These are phyloP conservation scores for Cladosporium sp. DNA, from an alignment of 2,329 filamentous ascomycete species.

Conservation along the genomic window DNA sequence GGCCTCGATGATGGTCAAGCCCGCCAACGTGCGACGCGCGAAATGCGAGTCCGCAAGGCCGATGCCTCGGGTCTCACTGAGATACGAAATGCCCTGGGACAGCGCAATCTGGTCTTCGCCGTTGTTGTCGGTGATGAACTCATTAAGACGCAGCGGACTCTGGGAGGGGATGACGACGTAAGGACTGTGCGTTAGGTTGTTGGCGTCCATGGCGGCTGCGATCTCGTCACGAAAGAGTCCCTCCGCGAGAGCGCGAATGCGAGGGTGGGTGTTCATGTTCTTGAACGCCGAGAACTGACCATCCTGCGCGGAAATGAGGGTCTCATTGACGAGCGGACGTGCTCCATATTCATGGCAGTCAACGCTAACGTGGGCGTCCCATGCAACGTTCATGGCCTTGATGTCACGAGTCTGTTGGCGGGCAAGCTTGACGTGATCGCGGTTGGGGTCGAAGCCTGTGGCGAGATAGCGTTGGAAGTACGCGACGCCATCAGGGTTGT, in stretches of 20 bases:
- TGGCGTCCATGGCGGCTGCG: constrained; percentile 24
- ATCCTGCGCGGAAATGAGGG: constrained; percentile 17
- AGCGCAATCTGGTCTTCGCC: constrained; percentile 35
- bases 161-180: constrained; percentile 25
- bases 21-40: constrained; percentile 29
- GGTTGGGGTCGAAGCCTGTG: constrained; percentile 35
- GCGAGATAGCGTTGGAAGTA: constrained; percentile 34
- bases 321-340: constrained; percentile 12
- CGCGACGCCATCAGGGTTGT: constrained; percentile 34
- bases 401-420: constrained; percentile 34
- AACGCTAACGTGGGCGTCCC: constrained; percentile 26
- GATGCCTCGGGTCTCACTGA: constrained; percentile 34
- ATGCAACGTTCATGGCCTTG: constrained; percentile 11
- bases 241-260: constrained; percentile 31
- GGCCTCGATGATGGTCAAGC: constrained; percentile 31
- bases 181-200: constrained; percentile 30
- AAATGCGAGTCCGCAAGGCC: constrained; percentile 32
- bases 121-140: constrained; percentile 29
- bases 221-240: constrained; percentile 31
- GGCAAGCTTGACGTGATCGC: constrained; percentile 34
- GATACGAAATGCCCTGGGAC: constrained; percentile 32
- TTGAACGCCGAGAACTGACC: constrained; percentile 33
- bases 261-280: constrained; percentile 33
- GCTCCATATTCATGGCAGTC: constrained; percentile 30
- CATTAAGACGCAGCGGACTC: constrained; percentile 22